Base-by-base conservation (phyloP, 352 stramenopile genomes). In the Phytopythium chamaehyphon region DNA sequence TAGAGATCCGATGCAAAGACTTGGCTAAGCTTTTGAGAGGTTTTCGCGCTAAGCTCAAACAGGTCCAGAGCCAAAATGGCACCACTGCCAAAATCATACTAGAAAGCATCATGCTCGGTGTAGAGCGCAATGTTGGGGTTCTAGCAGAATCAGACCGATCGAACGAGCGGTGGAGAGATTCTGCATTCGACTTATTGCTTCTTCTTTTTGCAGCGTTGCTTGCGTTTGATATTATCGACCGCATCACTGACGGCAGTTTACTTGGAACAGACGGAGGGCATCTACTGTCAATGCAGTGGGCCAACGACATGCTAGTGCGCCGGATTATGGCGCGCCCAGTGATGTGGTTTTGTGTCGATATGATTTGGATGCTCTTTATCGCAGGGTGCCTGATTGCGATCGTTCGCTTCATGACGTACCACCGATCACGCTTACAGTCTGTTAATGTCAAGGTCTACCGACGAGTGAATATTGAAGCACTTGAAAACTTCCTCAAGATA, bases 141-240 rank as follows among this genome's bases (percentile, higher is more conserved):
- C 49, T 89, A 54, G 72, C 76, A 0, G 71, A 89, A 47, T 54
- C 64, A 1, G 74, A 71, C 3, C 67, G 85, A n/a, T 63, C 73
- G 14, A 84, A 75, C 26, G 86, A 97, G 58, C 64, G 86, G 28
- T 75, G 80, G 14, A 62, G 80, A 16, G 71, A 76, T 10, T 62
- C 73, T 14, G 88, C 79, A 2, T 79, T 97, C 28, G 88, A 98
- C 52, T 66, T 98, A 5, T 47, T 98, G 31, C 70, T 98, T 53
- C 53, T 96, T 21, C 66, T 98, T 24, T 97, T 98, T 59, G 80
- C 89, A 16, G 93, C 75, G 0, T 86, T 95, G 19, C 64, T 98
- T 18, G 87, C 92, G 6, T 99, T 98, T 67, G 89, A 97, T 33
- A 61, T 98, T 19, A 74, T 99, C 12, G 95, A 99, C 70, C 86